These are phyloP conservation scores for Afroboletus lepidellus DNA, from an alignment of 1,284 basidiomycete genomes.

Conservation along the genomic window DNA sequence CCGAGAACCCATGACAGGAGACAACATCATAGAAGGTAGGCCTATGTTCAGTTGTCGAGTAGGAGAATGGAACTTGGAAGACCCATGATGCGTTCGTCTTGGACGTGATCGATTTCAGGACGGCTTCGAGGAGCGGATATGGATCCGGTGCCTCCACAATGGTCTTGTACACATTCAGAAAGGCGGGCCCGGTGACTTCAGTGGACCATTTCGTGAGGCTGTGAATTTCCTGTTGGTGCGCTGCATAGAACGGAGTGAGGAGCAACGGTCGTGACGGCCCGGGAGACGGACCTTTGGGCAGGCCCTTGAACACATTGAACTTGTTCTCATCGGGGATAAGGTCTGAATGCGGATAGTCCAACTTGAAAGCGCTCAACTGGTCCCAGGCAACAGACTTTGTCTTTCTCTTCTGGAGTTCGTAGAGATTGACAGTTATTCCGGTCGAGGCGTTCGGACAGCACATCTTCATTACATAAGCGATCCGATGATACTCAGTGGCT, in stretches of 20 bases:
- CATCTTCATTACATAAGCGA: too few species aligned
- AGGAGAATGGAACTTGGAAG: too few species aligned
- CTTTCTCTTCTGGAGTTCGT: too few species aligned
- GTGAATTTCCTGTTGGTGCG: conserved; percentile 97
- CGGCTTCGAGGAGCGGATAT: conserved; percentile 91
- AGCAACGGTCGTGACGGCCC: not conserved
- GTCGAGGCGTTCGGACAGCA: too few species aligned
- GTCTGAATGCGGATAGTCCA: too few species aligned
- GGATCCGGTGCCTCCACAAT: conserved; percentile 95
- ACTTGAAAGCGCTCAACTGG: too few species aligned
- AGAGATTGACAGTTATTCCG: too few species aligned
- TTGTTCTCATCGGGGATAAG: conserved; percentile 87
- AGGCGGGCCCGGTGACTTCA: conserved; percentile 90
- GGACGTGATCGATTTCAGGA: conserved; percentile 87
- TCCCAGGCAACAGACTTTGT: too few species aligned
- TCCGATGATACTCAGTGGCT: too few species aligned
- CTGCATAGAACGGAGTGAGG: conserved; percentile 38
- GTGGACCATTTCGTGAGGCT: conserved; percentile 88
- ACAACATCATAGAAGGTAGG: too few species aligned
- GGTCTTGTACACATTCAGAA: conserved; percentile 91
- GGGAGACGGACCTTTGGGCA: conserved; percentile 69
- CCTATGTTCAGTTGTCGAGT: too few species aligned
- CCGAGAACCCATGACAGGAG: too few species aligned
- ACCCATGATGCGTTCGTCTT: conserved; percentile 33
- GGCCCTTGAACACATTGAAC: conserved; percentile 77